A percentile compares a stretch with the other conserved stretches of the same genome.
Conservation (phyloP, 1,284 basidiomycete genomes). For the Sphaerobolus stellatus region DNA sequence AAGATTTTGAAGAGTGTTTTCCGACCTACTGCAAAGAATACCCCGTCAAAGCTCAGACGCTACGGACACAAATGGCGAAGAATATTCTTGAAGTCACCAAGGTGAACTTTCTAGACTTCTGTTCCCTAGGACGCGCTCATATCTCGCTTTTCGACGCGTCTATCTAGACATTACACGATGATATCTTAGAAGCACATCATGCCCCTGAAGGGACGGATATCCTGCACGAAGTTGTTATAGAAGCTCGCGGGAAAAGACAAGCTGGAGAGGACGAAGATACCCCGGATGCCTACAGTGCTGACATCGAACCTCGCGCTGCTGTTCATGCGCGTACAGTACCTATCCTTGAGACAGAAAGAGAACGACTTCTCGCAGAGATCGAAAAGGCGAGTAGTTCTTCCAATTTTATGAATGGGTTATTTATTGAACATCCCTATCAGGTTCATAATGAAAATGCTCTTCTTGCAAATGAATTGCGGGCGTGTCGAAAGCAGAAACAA, state of each 20-base stretch:
- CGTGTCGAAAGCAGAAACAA: conserved; percentile 45
- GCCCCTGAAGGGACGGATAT: conserved; percentile 67
- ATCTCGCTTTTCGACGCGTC: conserved; percentile 9
- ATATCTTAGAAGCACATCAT: conserved; percentile 60
- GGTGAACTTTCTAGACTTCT: conserved; percentile 36
- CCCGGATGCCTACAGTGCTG: conserved; percentile 60
- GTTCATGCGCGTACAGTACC: conserved; percentile 62
- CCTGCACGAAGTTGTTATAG: conserved; percentile 64
- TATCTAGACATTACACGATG: conserved; percentile 43
- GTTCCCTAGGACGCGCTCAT: neutral
- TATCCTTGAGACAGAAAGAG: conserved; percentile 52
- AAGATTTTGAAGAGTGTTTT: conserved; percentile 77
- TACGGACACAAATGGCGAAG: conserved; percentile 64
- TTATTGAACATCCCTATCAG: conserved; percentile 32
- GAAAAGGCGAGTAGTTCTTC: conserved; percentile 40
- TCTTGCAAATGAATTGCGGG: conserved; percentile 49
- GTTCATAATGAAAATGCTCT: conserved; percentile 53
- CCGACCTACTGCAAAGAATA: conserved; percentile 71
- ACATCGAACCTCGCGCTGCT: conserved; percentile 58
- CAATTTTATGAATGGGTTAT: neutral
- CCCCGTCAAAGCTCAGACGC: conserved; percentile 62
- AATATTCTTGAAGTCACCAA: conserved; percentile 67
- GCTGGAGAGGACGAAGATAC: conserved; percentile 39
- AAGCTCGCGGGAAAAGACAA: conserved; percentile 63
- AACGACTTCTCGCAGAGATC: conserved; percentile 50